Conservation (phyloP, 306 rosid species). For the apple (Malus domestica) region DNA sequence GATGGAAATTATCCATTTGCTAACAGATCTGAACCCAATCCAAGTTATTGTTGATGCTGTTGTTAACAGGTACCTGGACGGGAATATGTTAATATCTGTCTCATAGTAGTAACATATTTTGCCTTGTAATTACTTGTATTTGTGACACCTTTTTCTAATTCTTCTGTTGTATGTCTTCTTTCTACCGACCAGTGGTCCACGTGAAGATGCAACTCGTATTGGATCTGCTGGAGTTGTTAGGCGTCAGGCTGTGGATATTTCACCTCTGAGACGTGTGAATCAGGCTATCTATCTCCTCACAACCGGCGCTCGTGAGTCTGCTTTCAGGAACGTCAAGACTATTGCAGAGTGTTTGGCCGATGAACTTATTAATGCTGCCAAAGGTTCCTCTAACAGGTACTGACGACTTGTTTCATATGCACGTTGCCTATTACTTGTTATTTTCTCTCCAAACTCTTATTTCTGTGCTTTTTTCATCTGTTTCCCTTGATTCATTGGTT, state of each 20-base stretch:
- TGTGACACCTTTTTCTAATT: background rate
- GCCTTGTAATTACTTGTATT: background rate
- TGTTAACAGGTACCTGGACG: background rate
- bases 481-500: background rate
- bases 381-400: slow-evolving; percentile 8
- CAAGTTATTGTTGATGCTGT: background rate
- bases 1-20: background rate
- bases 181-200: slow-evolving; percentile 31
- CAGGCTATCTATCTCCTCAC: slow-evolving; percentile 44
- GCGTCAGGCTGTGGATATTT: slow-evolving; percentile 48
- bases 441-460: background rate
- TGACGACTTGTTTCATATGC: slow-evolving; percentile 7
- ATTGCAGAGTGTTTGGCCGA: slow-evolving; percentile 44
- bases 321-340: slow-evolving; percentile 19
- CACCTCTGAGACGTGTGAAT: slow-evolving; percentile 38
- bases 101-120: background rate
- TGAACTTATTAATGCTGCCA: slow-evolving; percentile 42
- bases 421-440: background rate
- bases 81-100: background rate
- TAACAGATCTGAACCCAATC: background rate
- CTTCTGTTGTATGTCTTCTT: background rate
- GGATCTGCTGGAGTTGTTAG: slow-evolving; percentile 14
- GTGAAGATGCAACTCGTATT: slow-evolving; percentile 1
- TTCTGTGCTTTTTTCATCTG: background rate
- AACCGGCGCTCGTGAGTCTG: slow-evolving; percentile 31